Evolutionary conservation across 2,329 filamentous ascomycete genomes (phyloP).

Genomic region (Fusarium tuaranense): DNA sequence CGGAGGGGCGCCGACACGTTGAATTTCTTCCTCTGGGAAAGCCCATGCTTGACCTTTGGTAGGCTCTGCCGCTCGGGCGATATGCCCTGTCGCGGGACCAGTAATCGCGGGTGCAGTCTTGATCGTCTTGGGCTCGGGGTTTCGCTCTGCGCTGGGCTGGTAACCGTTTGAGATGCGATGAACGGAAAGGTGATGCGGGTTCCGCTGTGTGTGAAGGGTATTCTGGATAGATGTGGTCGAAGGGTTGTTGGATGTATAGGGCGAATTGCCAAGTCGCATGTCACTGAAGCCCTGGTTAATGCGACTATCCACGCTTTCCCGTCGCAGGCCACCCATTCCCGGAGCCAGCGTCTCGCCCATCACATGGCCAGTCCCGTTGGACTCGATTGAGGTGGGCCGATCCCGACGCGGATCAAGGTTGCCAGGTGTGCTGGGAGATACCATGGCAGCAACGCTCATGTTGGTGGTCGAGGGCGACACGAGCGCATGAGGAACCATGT

Average conservation of each 20-base stretch:
- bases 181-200: conserved; percentile 66
- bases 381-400: conserved; percentile 53
- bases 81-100: conserved; percentile 73
- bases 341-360: conserved; percentile 53
- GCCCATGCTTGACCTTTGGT: conserved; percentile 88
- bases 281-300: conserved; percentile 79
- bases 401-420: conserved; percentile 57
- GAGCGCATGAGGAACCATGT: conserved; percentile 63
- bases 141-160: conserved; percentile 69
- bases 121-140: conserved; percentile 66
- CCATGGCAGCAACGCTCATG: conserved; percentile 76
- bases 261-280: conserved; percentile 73
- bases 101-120: conserved; percentile 82
- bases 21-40: conserved; percentile 79
- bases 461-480: conserved; percentile 67
- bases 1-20: conserved; percentile 59
- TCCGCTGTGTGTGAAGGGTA: conserved; percentile 75
- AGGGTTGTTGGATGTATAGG: conserved; percentile 81
- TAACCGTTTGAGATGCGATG: conserved; percentile 75
- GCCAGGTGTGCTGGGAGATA: conserved; percentile 68
- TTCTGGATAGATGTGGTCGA: conserved; percentile 81
- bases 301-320: conserved; percentile 84
- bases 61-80: conserved; percentile 78
- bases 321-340: conserved; percentile 63
- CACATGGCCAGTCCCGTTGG: conserved; percentile 45